Percentiles rank a stretch among this genome's conserved stretches.
Evolutionary conservation across 257 asterid species (phyloP).

Genomic region (Fraxinus quadrangulata): DNA sequence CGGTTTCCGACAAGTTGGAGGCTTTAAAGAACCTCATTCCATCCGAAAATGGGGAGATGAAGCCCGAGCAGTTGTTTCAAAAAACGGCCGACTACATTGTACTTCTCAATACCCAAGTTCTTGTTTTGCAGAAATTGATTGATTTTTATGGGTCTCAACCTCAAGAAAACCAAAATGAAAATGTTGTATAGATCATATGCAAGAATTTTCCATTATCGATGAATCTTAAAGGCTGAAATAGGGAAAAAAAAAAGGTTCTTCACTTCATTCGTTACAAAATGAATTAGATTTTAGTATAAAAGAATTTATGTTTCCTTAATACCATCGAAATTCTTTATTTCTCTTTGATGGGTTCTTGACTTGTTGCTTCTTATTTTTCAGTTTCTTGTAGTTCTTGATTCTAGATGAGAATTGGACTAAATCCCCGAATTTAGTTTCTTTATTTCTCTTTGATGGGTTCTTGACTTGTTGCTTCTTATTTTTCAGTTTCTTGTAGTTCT

Average conservation of each 20-base stretch:
- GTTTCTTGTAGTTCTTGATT: neutral
- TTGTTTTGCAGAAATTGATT: conserved; percentile 69
- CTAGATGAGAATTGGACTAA: conserved; percentile 9
- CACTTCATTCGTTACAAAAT: conserved; percentile 18
- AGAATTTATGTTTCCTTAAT: neutral
- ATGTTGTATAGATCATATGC: conserved; percentile 38
- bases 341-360: neutral
- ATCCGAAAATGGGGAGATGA: conserved; percentile 35
- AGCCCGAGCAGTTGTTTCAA: conserved; percentile 61
- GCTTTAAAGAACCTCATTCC: conserved; percentile 76
- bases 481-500: neutral
- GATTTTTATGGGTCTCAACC: conserved; percentile 57
- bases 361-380: neutral
- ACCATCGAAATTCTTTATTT: neutral
- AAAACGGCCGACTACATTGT: conserved; percentile 87
- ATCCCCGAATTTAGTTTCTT: conserved; percentile 14
- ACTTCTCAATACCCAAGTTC: conserved; percentile 66
- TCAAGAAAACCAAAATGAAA: conserved; percentile 35
- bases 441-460: neutral
- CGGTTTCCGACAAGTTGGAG: conserved; percentile 68
- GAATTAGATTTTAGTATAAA: conserved; percentile 29
- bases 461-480: no score
- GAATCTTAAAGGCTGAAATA: conserved; percentile 11
- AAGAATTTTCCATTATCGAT: conserved; percentile 7
- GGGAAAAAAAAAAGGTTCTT: conserved; percentile 21